Evolutionary conservation across 225 moss, liverwort and hornwort species (phyloP).

Genomic region (Pseudoscleropodium purum): DNA sequence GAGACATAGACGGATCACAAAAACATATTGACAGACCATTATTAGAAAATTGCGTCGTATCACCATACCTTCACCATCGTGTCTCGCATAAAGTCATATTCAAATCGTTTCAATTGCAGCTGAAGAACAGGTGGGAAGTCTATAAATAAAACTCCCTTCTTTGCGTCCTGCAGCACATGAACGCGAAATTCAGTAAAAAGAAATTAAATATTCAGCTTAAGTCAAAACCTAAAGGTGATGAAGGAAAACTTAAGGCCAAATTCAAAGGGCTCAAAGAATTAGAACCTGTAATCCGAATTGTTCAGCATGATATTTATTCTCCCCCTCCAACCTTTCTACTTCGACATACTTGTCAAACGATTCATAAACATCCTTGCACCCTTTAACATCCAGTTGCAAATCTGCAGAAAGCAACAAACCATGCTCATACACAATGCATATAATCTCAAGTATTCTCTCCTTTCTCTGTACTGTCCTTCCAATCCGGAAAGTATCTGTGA

Average conservation of each 20-base stretch:
- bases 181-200: neutral
- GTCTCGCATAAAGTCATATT: conserved; percentile 95
- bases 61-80: conserved; percentile 94
- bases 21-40: neutral
- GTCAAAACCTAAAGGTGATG: neutral
- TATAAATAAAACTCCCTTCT: conserved; percentile 90
- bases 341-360: conserved; percentile 99
- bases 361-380: conserved; percentile 98
- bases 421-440: neutral
- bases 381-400: conserved; percentile 99
- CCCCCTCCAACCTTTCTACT: conserved; percentile 97
- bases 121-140: conserved; percentile 99
- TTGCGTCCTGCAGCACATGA: conserved; percentile 65
- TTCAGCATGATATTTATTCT: conserved; percentile 97
- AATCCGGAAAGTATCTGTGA: neutral
- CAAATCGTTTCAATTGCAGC: conserved; percentile 94
- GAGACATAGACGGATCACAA: neutral
- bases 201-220: neutral
- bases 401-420: conserved; percentile 39
- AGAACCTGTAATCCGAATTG: conserved; percentile 66
- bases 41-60: neutral
- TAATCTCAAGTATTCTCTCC: neutral
- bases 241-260: neutral
- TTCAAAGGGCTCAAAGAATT: neutral
- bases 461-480: neutral